Evolutionary conservation across 2,329 filamentous ascomycete species (phyloP).

Genomic region (Microdochium paspali): DNA sequence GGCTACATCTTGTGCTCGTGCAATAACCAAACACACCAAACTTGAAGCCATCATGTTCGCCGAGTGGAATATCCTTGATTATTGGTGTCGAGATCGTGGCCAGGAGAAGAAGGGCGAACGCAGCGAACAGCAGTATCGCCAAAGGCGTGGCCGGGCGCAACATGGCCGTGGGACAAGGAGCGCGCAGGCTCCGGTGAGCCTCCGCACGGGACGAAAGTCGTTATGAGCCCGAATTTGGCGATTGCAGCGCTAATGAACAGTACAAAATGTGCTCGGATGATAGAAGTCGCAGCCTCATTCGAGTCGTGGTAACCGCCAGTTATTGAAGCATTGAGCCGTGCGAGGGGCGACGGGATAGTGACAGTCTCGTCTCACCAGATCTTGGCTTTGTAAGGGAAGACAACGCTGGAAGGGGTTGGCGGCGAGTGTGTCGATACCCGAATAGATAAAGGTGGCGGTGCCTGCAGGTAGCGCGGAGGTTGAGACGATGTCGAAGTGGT

Average conservation of each 20-base stretch:
- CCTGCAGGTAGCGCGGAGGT: not conserved
- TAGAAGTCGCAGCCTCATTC: too few species aligned
- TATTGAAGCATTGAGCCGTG: too few species aligned
- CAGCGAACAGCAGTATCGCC: slow-evolving; percentile 72
- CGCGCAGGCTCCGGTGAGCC: slow-evolving; percentile 19
- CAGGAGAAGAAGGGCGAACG: slow-evolving; percentile 77
- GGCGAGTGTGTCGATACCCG: not conserved
- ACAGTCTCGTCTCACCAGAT: too few species aligned
- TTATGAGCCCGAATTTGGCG: not conserved
- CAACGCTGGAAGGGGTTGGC: not conserved
- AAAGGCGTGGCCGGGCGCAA: slow-evolving; percentile 89
- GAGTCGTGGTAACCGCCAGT: too few species aligned
- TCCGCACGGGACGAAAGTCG: slow-evolving; percentile 11
- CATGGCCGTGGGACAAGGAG: slow-evolving; percentile 44
- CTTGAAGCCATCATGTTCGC: slow-evolving; percentile 62
- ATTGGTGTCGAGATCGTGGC: slow-evolving; percentile 88
- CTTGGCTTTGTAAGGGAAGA: not conserved
- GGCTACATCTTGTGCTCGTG: slow-evolving; percentile 54
- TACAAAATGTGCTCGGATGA: too few species aligned
- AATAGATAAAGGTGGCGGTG: not conserved
- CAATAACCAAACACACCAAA: slow-evolving; percentile 96
- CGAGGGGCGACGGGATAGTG: too few species aligned
- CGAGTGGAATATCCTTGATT: slow-evolving; percentile 75
- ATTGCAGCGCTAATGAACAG: too few species aligned
- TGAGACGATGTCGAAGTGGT: not conserved